Evolutionary conservation across 192 early-diverging fungal genomes (phyloP).

Genomic region (Coemansia sp.): DNA sequence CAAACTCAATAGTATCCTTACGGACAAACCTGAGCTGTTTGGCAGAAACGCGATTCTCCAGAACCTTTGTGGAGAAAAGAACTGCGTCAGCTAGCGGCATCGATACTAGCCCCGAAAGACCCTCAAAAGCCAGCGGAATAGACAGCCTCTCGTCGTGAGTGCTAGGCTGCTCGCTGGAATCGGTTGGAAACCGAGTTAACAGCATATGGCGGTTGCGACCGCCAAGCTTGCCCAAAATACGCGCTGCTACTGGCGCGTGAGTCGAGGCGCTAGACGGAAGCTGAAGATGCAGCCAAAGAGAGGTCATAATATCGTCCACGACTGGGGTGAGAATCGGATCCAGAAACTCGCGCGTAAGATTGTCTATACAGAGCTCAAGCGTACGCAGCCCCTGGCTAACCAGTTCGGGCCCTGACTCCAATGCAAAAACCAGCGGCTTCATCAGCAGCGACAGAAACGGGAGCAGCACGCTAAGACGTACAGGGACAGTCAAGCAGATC

Average conservation of each 20-base stretch:
- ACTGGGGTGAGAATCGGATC: constrained; percentile 96
- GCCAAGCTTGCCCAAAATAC: constrained; percentile 97
- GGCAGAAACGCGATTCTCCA: constrained; percentile 20
- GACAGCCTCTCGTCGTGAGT: constrained; percentile 9
- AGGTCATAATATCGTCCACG: constrained; percentile 90
- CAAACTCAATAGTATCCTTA: constrained; percentile 40
- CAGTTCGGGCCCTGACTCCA: constrained; percentile 87
- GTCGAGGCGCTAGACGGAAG: constrained; percentile 81
- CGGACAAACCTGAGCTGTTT: constrained; percentile 30
- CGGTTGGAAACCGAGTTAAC: constrained; percentile 42
- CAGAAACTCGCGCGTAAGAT: constrained; percentile 93
- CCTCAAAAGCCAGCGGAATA: constrained; percentile 37
- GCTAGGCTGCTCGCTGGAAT: neutral
- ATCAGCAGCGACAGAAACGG: constrained; percentile 93
- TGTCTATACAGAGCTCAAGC: constrained; percentile 97
- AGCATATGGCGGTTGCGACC: constrained; percentile 91
- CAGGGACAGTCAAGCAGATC: constrained; percentile 94
- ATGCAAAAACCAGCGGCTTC: constrained; percentile 92
- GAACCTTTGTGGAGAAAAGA: constrained; percentile 26
- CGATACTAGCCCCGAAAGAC: constrained; percentile 30
- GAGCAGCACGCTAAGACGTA: constrained; percentile 87
- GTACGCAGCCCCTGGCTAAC: constrained; percentile 95
- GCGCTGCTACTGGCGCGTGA: constrained; percentile 81
- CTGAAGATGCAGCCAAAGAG: constrained; percentile 88
- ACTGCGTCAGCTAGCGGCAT: constrained; percentile 43